Evolutionary conservation across 108 stramenopile species (phyloP).

Genomic region (Nitzschia sp.): DNA sequence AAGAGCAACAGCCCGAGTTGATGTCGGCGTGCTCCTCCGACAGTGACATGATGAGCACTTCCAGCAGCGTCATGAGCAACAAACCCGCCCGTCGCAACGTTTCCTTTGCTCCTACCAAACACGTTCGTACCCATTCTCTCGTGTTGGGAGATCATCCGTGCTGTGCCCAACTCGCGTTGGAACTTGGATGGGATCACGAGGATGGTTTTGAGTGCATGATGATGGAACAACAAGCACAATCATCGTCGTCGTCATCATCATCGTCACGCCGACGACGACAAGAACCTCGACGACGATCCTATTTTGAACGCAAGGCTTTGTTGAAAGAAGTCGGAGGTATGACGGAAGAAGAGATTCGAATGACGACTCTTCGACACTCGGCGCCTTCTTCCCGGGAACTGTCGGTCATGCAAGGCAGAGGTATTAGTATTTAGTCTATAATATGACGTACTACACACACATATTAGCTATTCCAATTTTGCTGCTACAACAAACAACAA

Average conservation of each 20-base stretch:
- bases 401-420: constrained; percentile 14
- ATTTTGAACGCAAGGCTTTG: constrained; percentile 24
- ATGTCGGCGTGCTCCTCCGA: constrained; percentile 2
- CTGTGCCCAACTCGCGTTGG: constrained; percentile 17
- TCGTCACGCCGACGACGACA: background rate
- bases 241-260: background rate
- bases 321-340: constrained; percentile 14
- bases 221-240: background rate
- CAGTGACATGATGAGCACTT: background rate
- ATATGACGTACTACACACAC: no score
- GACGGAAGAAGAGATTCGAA: constrained; percentile 16
- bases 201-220: background rate
- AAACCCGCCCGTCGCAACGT: constrained; percentile 1
- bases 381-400: constrained; percentile 4
- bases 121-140: constrained; percentile 29
- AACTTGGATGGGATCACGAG: constrained; percentile 32
- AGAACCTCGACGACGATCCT: constrained; percentile 5
- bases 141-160: constrained; percentile 33
- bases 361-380: constrained; percentile 10
- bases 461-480: no score
- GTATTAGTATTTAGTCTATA: no score
- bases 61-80: background rate
- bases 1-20: background rate
- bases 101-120: constrained; percentile 7
- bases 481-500: background rate